Conservation (phyloP, 441 rosid genomes). For the Geranium incanum region DNA sequence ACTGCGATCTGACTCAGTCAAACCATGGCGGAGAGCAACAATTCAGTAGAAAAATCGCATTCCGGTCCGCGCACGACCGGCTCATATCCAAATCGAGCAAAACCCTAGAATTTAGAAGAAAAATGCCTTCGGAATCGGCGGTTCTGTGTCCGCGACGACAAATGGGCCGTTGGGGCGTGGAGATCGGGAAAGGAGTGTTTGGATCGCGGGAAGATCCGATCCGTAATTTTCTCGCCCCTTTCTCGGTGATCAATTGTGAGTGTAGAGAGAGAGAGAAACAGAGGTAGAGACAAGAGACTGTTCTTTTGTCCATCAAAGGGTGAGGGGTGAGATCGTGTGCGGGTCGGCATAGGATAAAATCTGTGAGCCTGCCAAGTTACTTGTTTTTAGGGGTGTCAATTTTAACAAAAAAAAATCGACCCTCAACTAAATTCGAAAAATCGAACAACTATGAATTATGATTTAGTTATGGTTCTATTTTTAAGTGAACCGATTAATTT, state of each 20-base stretch:
- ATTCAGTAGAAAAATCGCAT: slow-evolving; percentile 15
- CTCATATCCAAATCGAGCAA: slow-evolving; percentile 8
- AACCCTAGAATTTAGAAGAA: slow-evolving; percentile 27
- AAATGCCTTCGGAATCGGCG: slow-evolving; percentile 18
- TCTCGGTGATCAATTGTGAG: slow-evolving; percentile 2
- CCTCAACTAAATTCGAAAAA: no score
- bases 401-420: no score
- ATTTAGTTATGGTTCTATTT: no score
- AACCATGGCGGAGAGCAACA: slow-evolving; percentile 15
- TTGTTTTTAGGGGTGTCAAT: no score
- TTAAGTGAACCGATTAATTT: no score
- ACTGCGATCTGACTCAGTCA: not conserved
- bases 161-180: slow-evolving; percentile 28
- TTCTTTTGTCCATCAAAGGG: slow-evolving; percentile 2
- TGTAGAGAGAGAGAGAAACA: not conserved
- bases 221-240: slow-evolving; percentile 37
- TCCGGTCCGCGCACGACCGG: slow-evolving; percentile 22
- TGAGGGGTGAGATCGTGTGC: not conserved
- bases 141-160: slow-evolving; percentile 12
- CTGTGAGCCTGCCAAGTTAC: not conserved
- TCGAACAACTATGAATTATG: no score
- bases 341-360: not conserved
- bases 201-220: slow-evolving; percentile 51
- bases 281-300: slow-evolving; percentile 2
- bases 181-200: slow-evolving; percentile 22